Evolutionary conservation across 768 basidiomycete genomes (phyloP).

Genomic region (Amanita exitialis): DNA sequence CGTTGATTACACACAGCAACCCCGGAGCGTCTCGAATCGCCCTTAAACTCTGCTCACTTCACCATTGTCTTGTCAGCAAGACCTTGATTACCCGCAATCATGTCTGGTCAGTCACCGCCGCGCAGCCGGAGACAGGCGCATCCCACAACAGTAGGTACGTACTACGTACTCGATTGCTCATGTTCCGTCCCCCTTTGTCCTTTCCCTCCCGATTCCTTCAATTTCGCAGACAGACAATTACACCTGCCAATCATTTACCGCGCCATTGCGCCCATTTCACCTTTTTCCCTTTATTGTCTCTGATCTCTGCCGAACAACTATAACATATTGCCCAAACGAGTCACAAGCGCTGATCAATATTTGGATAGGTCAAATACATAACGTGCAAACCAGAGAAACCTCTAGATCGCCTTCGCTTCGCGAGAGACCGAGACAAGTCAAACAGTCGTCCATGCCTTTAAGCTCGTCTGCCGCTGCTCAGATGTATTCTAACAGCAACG

Average conservation of each 20-base stretch:
- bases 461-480: constrained; percentile 41
- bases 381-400: constrained; percentile 31
- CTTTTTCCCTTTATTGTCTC: constrained; percentile 7
- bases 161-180: background rate
- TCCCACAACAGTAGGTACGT: constrained; percentile 38
- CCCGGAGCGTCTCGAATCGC: constrained; percentile 29
- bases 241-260: constrained; percentile 1
- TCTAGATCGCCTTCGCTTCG: constrained; percentile 39
- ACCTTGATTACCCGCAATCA: constrained; percentile 19
- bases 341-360: constrained; percentile 14
- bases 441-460: constrained; percentile 53
- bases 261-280: background rate
- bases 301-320: constrained; percentile 9
- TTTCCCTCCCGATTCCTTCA: constrained; percentile 8
- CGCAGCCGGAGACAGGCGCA: constrained; percentile 47
- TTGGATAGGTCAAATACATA: constrained; percentile 28
- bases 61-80: constrained; percentile 10
- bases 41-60: constrained; percentile 11
- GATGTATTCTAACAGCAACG: constrained; percentile 31
- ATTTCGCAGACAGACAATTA: constrained; percentile 7
- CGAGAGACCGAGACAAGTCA: constrained; percentile 43
- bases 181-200: constrained; percentile 12
- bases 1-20: constrained; percentile 46
- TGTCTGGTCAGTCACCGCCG: constrained; percentile 39
- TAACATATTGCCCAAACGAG: constrained; percentile 8